Base-by-base conservation (phyloP, 176 grass and related monocot genomes). In the Metroxylon sagu region DNA sequence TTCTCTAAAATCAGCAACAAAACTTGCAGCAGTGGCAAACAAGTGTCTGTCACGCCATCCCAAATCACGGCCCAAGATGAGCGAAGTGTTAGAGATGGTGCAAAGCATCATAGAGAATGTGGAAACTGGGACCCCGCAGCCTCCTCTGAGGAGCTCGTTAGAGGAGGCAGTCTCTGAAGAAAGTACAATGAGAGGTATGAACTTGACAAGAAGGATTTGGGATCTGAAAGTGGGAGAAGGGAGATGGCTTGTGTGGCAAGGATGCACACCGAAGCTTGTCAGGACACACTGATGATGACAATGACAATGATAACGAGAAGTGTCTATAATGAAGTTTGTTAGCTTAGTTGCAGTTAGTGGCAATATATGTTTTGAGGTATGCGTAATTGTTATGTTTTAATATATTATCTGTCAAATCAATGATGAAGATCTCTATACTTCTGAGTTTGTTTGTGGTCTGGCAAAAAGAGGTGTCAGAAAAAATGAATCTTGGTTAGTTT, bases 51-150 rank as follows among this genome's bases (percentile, higher is more conserved):
- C 77, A 49, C 92, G 92, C 16, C 76, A 87, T 16, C 65, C 81
- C 7, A 91, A 56, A 59, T 70, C 83, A 5, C 72, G 84, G 31
- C 92, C 92, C 1, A 97, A 91, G 78, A 97, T 91, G 87, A 97
- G 87, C 2, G 84, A 91, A 75, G 92, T 97, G 21, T 21, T 85
- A 48, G 75, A 88, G 43, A 97, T 97, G 92, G 78, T 97, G 48
- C 71, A 85, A 71, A 97, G 82, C 62, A 91, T 97, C 1, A 14
- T 91, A 0, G 78, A 85, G 28, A 85, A 78, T 29, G 70, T 56
- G n/a, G 80, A 81, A 4, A 70, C 70, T 4, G 84, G 84, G 57
- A 65, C 81, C 4, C 92, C 58, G 0, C 87, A 80, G 48, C 78
- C 55, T 60, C 77, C 71, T 48, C 49, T 78, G 52, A 67, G 61